A percentile compares a stretch with the other conserved stretches of the same genome.
These are phyloP conservation scores for Galeopsis tetrahit DNA, from an alignment of 257 asterid species.

Conservation along the genomic window DNA sequence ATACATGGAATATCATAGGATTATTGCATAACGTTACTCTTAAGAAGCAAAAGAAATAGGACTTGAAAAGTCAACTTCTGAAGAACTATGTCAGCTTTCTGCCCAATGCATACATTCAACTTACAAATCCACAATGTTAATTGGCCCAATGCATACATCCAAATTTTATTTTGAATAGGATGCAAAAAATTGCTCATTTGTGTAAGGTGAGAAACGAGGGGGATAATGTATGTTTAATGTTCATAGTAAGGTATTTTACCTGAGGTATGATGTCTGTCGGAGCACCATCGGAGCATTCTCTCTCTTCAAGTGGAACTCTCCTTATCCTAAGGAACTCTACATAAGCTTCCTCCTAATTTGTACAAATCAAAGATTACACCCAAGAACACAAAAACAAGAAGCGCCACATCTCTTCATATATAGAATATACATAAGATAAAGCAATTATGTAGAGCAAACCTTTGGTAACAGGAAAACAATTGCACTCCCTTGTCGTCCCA, in stretches of 20 bases:
- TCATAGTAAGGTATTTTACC: constrained; percentile 44
- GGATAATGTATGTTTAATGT: neutral
- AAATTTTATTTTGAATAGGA: neutral
- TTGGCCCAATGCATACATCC: neutral
- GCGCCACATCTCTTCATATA: neutral
- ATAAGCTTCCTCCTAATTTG: constrained; percentile 81
- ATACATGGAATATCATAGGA: constrained; percentile 1
- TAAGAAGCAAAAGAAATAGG: neutral
- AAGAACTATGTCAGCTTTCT: neutral
- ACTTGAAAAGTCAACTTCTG: neutral
- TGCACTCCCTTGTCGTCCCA: constrained; percentile 93
- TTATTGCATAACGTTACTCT: neutral
- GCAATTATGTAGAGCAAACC: constrained; percentile 47
- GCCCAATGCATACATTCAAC: too few species aligned
- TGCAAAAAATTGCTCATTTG: neutral
- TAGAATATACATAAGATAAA: constrained; percentile 3
- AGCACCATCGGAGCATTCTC: constrained; percentile 57
- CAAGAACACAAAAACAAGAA: constrained; percentile 15
- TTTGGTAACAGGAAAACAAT: constrained; percentile 80
- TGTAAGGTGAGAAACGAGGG: neutral
- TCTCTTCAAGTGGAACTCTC: constrained; percentile 78
- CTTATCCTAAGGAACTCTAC: constrained; percentile 72
- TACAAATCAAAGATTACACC: constrained; percentile 29
- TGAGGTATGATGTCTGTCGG: constrained; percentile 66
- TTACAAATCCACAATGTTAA: neutral